These are phyloP conservation scores for Tanacetum coccineum DNA, from an alignment of 129 eudicot species.

Conservation along the genomic window DNA sequence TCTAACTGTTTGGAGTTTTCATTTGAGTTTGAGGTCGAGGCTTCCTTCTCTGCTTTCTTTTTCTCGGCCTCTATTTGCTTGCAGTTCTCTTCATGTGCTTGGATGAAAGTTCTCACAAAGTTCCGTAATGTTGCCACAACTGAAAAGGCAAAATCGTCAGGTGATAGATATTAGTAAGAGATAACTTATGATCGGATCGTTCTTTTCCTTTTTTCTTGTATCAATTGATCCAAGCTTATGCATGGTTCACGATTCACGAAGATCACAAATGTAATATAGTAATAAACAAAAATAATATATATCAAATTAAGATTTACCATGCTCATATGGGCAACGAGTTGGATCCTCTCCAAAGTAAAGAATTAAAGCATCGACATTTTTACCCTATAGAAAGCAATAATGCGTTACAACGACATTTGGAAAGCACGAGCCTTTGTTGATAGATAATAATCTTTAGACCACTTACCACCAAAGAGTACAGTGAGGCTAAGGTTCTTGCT, in stretches of 20 bases:
- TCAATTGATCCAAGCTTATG: too few relatives aligned
- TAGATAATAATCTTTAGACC: neutral
- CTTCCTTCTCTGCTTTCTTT: slow-evolving; percentile 45
- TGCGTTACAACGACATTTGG: slow-evolving; percentile 1
- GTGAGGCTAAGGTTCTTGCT: slow-evolving; percentile 83
- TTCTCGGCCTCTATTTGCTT: slow-evolving; percentile 71
- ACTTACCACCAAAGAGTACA: slow-evolving; percentile 80
- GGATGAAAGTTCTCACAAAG: slow-evolving; percentile 67
- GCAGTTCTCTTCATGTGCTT: slow-evolving; percentile 70
- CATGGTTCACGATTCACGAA: too few relatives aligned
- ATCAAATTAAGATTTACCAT: slow-evolving; percentile 48
- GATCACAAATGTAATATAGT: too few relatives aligned
- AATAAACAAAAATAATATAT: too few relatives aligned
- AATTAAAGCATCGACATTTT: slow-evolving; percentile 80
- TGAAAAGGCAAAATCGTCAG: slow-evolving; percentile 19
- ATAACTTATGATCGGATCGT: too few relatives aligned
- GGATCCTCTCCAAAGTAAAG: slow-evolving; percentile 98
- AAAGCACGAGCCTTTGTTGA: neutral
- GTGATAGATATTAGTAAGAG: neutral
- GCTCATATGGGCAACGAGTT: slow-evolving; percentile 83
- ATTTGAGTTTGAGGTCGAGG: too few relatives aligned
- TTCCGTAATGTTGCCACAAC: slow-evolving; percentile 70
- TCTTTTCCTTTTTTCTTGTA: too few relatives aligned
- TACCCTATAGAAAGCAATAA: slow-evolving; percentile 52
- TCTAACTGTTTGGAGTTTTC: too few relatives aligned